Evolutionary conservation across 2,329 filamentous ascomycete genomes (phyloP), one percentile per base, ranked within the genome.

Genomic region (Paracorniculantispora psalliotae): DNA sequence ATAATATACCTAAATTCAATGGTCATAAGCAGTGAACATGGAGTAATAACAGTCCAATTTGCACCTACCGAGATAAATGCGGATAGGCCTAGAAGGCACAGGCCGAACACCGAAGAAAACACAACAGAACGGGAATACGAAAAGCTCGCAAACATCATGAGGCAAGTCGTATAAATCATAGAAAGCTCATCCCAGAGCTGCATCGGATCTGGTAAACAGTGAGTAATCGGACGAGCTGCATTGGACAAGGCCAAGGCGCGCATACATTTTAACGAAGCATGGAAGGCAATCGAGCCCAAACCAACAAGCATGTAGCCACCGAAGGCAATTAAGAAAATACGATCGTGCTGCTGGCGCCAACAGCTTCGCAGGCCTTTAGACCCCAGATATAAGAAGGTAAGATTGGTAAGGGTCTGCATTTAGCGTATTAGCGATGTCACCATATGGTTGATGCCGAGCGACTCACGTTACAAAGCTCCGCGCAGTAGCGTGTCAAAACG

Each of bases 361-460:
- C 91, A 96, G 71, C 86, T 91, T 57, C 79, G 75, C 62, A 94
- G 84, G 25, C 92, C 92, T 68, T 87, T 88, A 64, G 84, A 74
- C 8, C 91, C 91, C 21, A 96, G 81, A 71, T 81, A 89, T 66
- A 96, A 79, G 72, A 96, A 96, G 25, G 94, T 76, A 3, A 89
- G 71, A 71, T 96, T 96, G 35, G 91, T 96, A 33, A 92, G 67
- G 3, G 90, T 90, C 73, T 90, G n/a, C n/a, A n/a, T n/a, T 13
- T 33, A n/a, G 21, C 25, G 26, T 41, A 30, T 53, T 21, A 53
- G 51, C n/a, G 33, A 30, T 30, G 51, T 28, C 10, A n/a, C 17
- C 49, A 39, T 10, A 23, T 26, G n/a, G n/a, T 10, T 26, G n/a
- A 12, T 10, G 3, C 13, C 37, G 19, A 43, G 28, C 35, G 12